Percentiles rank a stretch among this genome's conserved stretches.
These are phyloP conservation scores for Zygnema circumcarinatum DNA, from an alignment of 139 green algal species.

Conservation along the genomic window DNA sequence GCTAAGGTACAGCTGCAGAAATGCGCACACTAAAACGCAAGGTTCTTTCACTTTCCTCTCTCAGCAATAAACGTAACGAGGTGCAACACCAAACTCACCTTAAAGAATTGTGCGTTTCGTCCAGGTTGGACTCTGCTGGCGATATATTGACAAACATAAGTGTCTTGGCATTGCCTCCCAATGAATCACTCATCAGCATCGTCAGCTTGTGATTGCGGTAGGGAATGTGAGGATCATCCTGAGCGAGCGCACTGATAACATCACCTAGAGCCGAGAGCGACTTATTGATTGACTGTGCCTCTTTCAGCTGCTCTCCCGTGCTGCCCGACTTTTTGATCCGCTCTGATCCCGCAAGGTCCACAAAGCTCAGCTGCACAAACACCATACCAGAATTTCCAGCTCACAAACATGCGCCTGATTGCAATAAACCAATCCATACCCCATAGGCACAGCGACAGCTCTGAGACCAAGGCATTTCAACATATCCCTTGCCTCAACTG, in stretches of 20 bases:
- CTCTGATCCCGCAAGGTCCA: slow-evolving; percentile 94
- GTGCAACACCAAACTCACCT: slow-evolving; percentile 36
- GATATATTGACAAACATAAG: slow-evolving; percentile 81
- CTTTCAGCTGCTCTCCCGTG: slow-evolving; percentile 91
- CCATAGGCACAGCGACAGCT: not conserved
- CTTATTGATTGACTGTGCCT: slow-evolving; percentile 99
- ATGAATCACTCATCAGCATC: slow-evolving; percentile 94
- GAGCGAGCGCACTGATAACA: slow-evolving; percentile 92
- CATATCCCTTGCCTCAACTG: too few relatives aligned
- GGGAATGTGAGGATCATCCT: slow-evolving; percentile 84
- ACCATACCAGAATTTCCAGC: not conserved
- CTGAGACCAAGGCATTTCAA: too few relatives aligned
- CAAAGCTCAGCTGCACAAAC: slow-evolving; percentile 88
- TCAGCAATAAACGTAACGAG: not conserved
- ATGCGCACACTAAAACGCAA: not conserved
- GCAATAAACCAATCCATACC: not conserved
- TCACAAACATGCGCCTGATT: not conserved
- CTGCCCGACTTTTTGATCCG: slow-evolving; percentile 93
- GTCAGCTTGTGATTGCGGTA: slow-evolving; percentile 99
- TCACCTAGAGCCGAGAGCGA: slow-evolving; percentile 91
- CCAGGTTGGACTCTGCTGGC: slow-evolving; percentile 84
- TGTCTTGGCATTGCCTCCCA: slow-evolving; percentile 73
- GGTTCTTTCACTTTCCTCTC: not conserved
- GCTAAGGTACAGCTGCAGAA: not conserved
- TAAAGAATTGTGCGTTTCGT: slow-evolving; percentile 68